Evolutionary conservation across 345 rosid species (phyloP).

Genomic region (Eutrema heterophyllum): DNA sequence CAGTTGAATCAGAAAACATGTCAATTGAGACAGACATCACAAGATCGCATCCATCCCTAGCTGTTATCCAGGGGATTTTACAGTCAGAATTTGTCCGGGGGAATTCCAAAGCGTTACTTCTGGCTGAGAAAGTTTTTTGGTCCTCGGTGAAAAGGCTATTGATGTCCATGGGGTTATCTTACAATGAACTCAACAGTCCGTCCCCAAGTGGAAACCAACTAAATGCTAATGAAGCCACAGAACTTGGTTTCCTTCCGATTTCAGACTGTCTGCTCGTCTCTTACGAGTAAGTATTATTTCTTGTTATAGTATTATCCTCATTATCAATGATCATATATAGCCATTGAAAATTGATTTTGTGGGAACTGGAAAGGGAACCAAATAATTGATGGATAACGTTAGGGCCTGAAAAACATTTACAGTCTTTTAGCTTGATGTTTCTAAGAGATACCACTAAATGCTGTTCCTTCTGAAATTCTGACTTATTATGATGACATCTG

Average conservation of each 20-base stretch:
- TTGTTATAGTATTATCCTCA: neutral
- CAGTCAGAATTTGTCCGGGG: constrained; percentile 30
- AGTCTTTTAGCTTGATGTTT: constrained; percentile 3
- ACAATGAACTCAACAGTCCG: constrained; percentile 32
- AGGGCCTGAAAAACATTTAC: neutral
- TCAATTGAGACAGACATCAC: constrained; percentile 35
- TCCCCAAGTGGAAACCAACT: constrained; percentile 26
- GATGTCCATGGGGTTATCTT: constrained; percentile 44
- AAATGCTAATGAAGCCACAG: constrained; percentile 22
- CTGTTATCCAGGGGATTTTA: constrained; percentile 43
- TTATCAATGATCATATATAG: neutral
- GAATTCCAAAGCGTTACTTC: constrained; percentile 39
- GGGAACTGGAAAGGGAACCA: neutral
- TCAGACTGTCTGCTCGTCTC: constrained; percentile 50
- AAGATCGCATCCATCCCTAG: constrained; percentile 47
- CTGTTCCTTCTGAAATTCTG: neutral
- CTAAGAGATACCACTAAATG: neutral
- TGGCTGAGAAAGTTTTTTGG: constrained; percentile 54
- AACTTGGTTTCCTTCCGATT: constrained; percentile 29
- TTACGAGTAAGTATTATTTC: constrained; percentile 44
- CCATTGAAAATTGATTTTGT: neutral
- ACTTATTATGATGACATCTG: neutral
- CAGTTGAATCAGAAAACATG: constrained; percentile 33
- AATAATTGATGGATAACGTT: neutral
- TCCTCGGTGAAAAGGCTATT: constrained; percentile 46